A percentile compares a stretch with the other conserved stretches of the same genome.
Evolutionary conservation across 148 eudicot species (phyloP).

Genomic region (Agrostemma githago): DNA sequence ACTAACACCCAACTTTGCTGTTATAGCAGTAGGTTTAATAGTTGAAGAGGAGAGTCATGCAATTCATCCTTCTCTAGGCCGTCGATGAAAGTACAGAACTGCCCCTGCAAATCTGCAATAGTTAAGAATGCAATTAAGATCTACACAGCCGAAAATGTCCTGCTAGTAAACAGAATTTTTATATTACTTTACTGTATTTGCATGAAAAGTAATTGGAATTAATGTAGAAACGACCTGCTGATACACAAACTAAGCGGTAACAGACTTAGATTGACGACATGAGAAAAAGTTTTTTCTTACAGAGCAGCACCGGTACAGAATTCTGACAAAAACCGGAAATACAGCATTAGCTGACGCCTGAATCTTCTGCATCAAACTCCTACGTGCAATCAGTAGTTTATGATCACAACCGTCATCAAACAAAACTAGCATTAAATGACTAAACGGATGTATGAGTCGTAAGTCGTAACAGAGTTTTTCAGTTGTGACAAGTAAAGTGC

Average conservation of each 20-base stretch:
- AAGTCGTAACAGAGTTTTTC: too few relatives aligned
- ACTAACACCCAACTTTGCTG: not conserved
- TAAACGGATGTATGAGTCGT: too few relatives aligned
- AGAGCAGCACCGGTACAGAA: too few relatives aligned
- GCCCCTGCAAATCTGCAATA: not conserved
- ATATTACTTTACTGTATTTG: too few relatives aligned
- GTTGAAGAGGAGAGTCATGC: conserved; percentile 8
- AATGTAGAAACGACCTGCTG: not conserved
- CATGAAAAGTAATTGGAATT: too few relatives aligned
- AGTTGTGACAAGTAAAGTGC: too few relatives aligned
- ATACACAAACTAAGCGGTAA: not conserved
- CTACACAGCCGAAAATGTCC: not conserved
- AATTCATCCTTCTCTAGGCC: not conserved
- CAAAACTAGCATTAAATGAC: too few relatives aligned
- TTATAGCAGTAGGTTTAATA: not conserved
- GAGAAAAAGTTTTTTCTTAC: not conserved
- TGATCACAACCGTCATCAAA: too few relatives aligned
- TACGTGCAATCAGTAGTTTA: too few relatives aligned
- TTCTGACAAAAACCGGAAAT: too few relatives aligned
- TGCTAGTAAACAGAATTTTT: not conserved
- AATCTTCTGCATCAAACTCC: too few relatives aligned
- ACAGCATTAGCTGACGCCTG: too few relatives aligned
- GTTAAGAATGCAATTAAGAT: not conserved
- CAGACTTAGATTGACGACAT: not conserved
- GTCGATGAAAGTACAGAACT: conserved; percentile 2